phyloP scores from a whole-genome alignment of 2,329 filamentous ascomycete genomes.

The Lasiodiplodia gonubiensis region DNA sequence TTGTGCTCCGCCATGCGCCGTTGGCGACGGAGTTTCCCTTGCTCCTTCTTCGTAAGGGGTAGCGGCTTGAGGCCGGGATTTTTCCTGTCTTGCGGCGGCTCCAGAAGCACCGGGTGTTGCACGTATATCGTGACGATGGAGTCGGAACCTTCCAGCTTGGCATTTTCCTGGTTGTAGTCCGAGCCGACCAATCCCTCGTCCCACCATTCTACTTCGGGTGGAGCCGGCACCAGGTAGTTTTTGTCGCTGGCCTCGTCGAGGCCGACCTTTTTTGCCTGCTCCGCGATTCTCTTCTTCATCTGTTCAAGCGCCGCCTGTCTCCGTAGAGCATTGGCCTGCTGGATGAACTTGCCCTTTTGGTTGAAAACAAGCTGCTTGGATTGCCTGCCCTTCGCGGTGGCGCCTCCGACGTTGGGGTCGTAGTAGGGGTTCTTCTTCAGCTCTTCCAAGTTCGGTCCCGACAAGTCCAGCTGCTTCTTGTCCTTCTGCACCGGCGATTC shows the following conservation, averaged over 20 bases:
- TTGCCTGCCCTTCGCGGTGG: slow-evolving; percentile 66
- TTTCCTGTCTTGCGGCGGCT: slow-evolving; percentile 88
- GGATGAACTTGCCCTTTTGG: slow-evolving; percentile 95
- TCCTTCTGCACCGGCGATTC: slow-evolving; percentile 52
- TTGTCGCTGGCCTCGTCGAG: slow-evolving; percentile 95
- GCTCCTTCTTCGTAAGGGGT: slow-evolving; percentile 89
- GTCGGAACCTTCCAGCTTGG: slow-evolving; percentile 79
- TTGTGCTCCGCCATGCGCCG: slow-evolving; percentile 91
- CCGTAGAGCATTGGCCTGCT: slow-evolving; percentile 87
- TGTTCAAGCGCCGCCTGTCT: slow-evolving; percentile 87
- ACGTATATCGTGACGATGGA: slow-evolving; percentile 89
- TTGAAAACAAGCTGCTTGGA: slow-evolving; percentile 86
- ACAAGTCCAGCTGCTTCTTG: slow-evolving; percentile 62
- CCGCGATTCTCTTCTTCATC: slow-evolving; percentile 93
- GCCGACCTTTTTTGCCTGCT: slow-evolving; percentile 84
- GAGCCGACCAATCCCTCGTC: neutral
- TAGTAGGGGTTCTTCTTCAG: slow-evolving; percentile 80
- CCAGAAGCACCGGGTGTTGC: slow-evolving; percentile 88
- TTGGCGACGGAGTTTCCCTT: slow-evolving; percentile 87
- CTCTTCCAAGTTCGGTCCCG: slow-evolving; percentile 63
- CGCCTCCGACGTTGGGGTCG: slow-evolving; percentile 69
- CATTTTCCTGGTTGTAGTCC: slow-evolving; percentile 47
- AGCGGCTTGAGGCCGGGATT: slow-evolving; percentile 82
- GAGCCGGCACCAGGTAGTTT: slow-evolving; percentile 81
- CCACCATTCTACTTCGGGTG: slow-evolving; percentile 94